These are phyloP conservation scores for Corylus heterophylla DNA, from an alignment of 306 rosid genomes.

Conservation along the genomic window DNA sequence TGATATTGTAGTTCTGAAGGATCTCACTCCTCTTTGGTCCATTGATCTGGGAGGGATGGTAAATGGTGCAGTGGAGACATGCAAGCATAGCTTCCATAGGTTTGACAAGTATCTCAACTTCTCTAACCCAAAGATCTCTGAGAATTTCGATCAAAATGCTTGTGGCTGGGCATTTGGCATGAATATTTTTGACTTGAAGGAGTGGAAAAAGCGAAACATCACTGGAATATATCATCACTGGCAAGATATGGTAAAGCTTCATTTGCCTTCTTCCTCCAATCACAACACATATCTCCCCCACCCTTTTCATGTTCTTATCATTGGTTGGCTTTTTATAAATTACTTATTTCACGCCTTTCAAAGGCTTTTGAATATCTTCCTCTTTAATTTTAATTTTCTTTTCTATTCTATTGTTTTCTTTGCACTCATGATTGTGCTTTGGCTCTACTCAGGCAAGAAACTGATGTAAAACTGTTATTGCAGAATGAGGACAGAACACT, in stretches of 20 bases:
- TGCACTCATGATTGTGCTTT: neutral
- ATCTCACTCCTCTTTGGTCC: slow-evolving; percentile 89
- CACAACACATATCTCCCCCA: neutral
- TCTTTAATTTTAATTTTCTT: no score
- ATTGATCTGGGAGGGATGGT: slow-evolving; percentile 86
- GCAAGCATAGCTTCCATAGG: slow-evolving; percentile 98
- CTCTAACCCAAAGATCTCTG: slow-evolving; percentile 77
- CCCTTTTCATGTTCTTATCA: neutral
- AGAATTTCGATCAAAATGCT: slow-evolving; percentile 83
- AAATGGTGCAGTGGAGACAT: slow-evolving; percentile 99
- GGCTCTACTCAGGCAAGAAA: slow-evolving; percentile 14
- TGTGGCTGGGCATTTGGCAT: slow-evolving; percentile 99
- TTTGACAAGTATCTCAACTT: slow-evolving; percentile 96
- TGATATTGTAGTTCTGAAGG: slow-evolving; percentile 96
- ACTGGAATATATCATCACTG: slow-evolving; percentile 92
- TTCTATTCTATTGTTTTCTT: no score
- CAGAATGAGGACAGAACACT: slow-evolving; percentile 96
- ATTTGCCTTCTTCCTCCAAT: slow-evolving; percentile 17
- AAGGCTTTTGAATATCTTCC: no score
- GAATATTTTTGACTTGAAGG: slow-evolving; percentile 93
- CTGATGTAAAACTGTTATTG: slow-evolving; percentile 33
- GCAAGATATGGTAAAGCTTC: slow-evolving; percentile 81
- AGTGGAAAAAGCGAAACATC: slow-evolving; percentile 88
- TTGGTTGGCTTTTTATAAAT: neutral
- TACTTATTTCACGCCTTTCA: neutral